Evolutionary conservation across 306 rosid species (phyloP).

Genomic region (Citrullus mucosospermus): DNA sequence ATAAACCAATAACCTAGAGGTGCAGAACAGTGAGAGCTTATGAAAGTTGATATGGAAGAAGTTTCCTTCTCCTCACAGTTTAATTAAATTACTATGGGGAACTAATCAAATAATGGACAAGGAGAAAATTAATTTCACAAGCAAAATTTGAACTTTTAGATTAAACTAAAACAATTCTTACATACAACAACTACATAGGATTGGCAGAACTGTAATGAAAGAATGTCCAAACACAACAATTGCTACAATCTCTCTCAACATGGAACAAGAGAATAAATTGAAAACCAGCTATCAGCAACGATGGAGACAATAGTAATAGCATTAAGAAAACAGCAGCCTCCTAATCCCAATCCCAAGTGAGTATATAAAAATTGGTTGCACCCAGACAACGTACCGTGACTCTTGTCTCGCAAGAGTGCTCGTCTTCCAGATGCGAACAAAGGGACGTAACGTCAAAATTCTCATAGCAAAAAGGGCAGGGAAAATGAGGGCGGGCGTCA

Average conservation of each 20-base stretch:
- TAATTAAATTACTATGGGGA: background rate
- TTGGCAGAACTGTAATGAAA: background rate
- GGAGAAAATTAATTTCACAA: background rate
- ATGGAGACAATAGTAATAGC: background rate
- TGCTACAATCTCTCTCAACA: background rate
- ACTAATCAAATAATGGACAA: background rate
- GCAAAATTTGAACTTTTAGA: background rate
- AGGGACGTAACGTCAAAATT: constrained; percentile 78
- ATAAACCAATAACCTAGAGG: background rate
- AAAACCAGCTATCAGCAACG: background rate
- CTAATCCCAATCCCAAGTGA: background rate
- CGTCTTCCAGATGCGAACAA: constrained; percentile 91
- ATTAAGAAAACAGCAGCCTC: background rate
- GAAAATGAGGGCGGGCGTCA: constrained; percentile 78
- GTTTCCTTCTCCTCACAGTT: background rate
- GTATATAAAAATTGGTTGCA: background rate
- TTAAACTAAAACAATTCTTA: background rate
- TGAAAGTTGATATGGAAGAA: background rate
- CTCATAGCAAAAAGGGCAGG: constrained; percentile 84
- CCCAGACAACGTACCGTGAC: constrained; percentile 39
- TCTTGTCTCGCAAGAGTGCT: constrained; percentile 78
- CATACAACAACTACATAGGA: background rate
- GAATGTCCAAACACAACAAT: background rate
- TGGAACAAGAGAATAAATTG: background rate
- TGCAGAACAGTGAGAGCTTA: background rate